These are phyloP conservation scores for Periglandula ipomoeae DNA, from an alignment of 2,329 filamentous ascomycete species.

Conservation along the genomic window DNA sequence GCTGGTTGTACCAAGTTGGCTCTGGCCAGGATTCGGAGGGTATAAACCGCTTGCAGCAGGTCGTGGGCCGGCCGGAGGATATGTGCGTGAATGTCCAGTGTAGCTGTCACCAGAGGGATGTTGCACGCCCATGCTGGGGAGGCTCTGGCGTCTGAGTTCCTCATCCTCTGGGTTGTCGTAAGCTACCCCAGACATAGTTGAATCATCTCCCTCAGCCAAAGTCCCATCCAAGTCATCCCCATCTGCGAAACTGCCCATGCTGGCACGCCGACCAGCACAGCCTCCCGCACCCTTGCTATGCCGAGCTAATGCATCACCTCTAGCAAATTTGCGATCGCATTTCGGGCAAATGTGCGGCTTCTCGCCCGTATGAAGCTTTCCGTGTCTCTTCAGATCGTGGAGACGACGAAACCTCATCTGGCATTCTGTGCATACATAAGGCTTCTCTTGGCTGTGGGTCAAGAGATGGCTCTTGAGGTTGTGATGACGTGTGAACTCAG, in stretches of 20 bases:
- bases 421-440: constrained; percentile 89
- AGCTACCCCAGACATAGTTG: constrained; percentile 45
- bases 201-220: constrained; percentile 42
- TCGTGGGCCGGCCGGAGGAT: constrained; percentile 57
- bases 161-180: constrained; percentile 52
- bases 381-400: constrained; percentile 92
- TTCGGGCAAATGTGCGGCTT: constrained; percentile 91
- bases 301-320: constrained; percentile 86
- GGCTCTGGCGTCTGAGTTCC: constrained; percentile 55
- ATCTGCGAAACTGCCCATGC: constrained; percentile 71
- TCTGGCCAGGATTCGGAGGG: constrained; percentile 51
- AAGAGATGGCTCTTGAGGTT: constrained; percentile 96
- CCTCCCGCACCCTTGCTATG: constrained; percentile 95
- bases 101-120: constrained; percentile 52
- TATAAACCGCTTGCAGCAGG: constrained; percentile 47
- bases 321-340: constrained; percentile 88
- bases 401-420: constrained; percentile 84
- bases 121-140: constrained; percentile 67
- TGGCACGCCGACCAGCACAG: constrained; percentile 83
- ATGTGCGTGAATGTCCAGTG: constrained; percentile 63
- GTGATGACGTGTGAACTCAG: constrained; percentile 94
- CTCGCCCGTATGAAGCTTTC: constrained; percentile 93
- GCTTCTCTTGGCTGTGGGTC: constrained; percentile 97
- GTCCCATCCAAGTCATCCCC: constrained; percentile 61
- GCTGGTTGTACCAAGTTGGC: constrained; percentile 38